Evolutionary conservation across 1,284 basidiomycete species (phyloP).

Genomic region (Apiotrichum mycotoxinovorans): DNA sequence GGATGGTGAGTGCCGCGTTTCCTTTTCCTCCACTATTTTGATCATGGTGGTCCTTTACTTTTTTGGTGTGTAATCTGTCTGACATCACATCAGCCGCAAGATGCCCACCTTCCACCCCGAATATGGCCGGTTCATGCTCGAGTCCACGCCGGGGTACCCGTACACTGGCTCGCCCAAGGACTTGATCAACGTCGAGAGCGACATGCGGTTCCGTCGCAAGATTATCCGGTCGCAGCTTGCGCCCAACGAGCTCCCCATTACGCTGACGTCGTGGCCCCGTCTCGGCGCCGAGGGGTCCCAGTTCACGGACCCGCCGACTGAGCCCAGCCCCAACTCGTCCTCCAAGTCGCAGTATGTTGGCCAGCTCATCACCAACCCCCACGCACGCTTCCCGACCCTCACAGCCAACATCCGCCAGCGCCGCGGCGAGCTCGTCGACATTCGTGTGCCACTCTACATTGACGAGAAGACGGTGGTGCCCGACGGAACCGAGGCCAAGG

Average conservation of each 20-base stretch:
- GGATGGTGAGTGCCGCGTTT: constrained; percentile 27
- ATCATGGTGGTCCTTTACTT: too few relatives aligned
- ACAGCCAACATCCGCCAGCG: constrained; percentile 91
- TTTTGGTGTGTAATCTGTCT: too few relatives aligned
- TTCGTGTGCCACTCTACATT: constrained; percentile 90
- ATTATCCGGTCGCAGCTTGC: constrained; percentile 81
- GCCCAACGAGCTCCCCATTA: constrained; percentile 82
- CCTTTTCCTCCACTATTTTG: neutral
- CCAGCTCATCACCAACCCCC: constrained; percentile 93
- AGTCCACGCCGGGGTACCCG: constrained; percentile 92
- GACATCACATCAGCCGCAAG: constrained; percentile 59
- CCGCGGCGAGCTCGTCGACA: constrained; percentile 88
- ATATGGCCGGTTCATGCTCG: constrained; percentile 98
- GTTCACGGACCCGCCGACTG: constrained; percentile 87
- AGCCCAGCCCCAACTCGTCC: constrained; percentile 71
- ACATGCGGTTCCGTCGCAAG: constrained; percentile 88
- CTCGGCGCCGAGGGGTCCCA: constrained; percentile 74
- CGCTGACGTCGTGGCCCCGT: constrained; percentile 92
- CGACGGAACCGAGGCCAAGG: constrained; percentile 21
- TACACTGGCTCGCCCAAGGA: constrained; percentile 84
- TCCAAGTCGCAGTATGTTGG: constrained; percentile 83
- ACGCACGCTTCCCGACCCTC: constrained; percentile 84
- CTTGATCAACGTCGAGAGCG: constrained; percentile 81
- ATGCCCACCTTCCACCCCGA: constrained; percentile 97
- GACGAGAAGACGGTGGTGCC: constrained; percentile 66